These are phyloP conservation scores for Styphnolobium japonicum DNA, from an alignment of 306 rosid species.

Conservation along the genomic window DNA sequence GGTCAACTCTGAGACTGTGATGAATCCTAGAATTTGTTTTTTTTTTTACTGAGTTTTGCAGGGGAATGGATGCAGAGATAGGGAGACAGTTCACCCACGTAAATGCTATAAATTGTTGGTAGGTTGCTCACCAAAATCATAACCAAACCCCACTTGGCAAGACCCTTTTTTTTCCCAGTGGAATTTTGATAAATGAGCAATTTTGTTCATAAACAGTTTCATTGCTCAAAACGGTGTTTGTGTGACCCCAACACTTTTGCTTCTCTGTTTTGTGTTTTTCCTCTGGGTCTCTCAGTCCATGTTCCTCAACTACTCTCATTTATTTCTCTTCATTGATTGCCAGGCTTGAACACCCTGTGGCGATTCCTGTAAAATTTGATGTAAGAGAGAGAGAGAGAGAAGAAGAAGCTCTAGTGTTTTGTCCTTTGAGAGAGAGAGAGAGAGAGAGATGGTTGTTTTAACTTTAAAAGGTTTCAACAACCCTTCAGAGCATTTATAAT, in stretches of 20 bases:
- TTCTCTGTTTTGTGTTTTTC: background rate
- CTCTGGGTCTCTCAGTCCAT: background rate
- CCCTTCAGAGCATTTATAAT: constrained; percentile 57
- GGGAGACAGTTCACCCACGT: constrained; percentile 32
- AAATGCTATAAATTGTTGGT: constrained; percentile 48
- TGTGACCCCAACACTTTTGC: background rate
- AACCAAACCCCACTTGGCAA: constrained; percentile 52
- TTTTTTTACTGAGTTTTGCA: background rate
- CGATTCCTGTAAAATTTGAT: constrained; percentile 38
- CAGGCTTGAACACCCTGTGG: constrained; percentile 40
- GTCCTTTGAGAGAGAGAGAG: background rate
- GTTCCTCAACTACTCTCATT: constrained; percentile 92
- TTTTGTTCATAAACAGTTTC: background rate
- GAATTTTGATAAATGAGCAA: background rate
- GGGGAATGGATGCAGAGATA: background rate
- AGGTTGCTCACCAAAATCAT: constrained; percentile 66
- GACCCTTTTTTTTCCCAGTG: background rate
- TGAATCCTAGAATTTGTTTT: constrained; percentile 35
- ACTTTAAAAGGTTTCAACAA: constrained; percentile 47
- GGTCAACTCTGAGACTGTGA: constrained; percentile 60
- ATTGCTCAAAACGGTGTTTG: constrained; percentile 15
- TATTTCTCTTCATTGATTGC: constrained; percentile 54
- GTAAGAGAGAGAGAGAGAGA: constrained; percentile 17
- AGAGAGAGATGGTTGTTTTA: constrained; percentile 16
- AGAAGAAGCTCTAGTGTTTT: constrained; percentile 4